A percentile compares a stretch with the other conserved stretches of the same genome.
Evolutionary conservation across 768 basidiomycete species (phyloP).

Genomic region (Tricholoma furcatifolium): DNA sequence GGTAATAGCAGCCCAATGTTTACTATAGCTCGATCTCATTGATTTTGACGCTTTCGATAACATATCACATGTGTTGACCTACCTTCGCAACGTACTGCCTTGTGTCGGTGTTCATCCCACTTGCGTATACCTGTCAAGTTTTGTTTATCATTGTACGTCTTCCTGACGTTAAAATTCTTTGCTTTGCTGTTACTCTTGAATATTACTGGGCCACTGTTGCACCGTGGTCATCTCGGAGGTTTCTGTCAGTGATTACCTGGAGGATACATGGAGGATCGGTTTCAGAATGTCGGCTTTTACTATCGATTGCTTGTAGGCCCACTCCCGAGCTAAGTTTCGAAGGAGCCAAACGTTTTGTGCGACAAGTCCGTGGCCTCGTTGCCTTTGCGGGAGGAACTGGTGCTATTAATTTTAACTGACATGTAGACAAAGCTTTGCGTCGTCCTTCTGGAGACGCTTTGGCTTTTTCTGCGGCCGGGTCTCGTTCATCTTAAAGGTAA

Average conservation of each 20-base stretch:
- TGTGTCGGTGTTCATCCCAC: not conserved
- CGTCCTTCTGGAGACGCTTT: not conserved
- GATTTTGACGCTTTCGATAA: not conserved
- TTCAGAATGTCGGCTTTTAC: slow-evolving; percentile 1
- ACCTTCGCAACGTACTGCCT: not conserved
- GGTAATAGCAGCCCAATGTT: slow-evolving; percentile 52
- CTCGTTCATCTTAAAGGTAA: not conserved
- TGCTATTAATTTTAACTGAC: not conserved
- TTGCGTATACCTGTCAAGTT: not conserved
- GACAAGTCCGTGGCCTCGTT: slow-evolving; percentile 7
- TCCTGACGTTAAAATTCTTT: not conserved
- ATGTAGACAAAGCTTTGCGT: not conserved
- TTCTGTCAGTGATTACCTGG: not conserved
- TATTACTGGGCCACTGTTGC: not conserved
- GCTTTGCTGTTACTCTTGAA: not conserved
- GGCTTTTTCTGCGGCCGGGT: not conserved
- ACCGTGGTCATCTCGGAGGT: not conserved
- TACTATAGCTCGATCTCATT: slow-evolving; percentile 31
- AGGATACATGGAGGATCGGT: slow-evolving; percentile 5
- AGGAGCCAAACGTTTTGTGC: not conserved
- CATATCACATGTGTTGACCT: not conserved
- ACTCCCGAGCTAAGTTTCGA: not conserved
- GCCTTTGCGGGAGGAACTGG: not conserved
- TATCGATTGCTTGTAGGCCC: not conserved
- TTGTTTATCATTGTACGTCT: not conserved